Percentiles rank a stretch among this genome's conserved stretches.
Conservation (phyloP, 2,329 filamentous ascomycete species). For the Calonectria crousiana region DNA sequence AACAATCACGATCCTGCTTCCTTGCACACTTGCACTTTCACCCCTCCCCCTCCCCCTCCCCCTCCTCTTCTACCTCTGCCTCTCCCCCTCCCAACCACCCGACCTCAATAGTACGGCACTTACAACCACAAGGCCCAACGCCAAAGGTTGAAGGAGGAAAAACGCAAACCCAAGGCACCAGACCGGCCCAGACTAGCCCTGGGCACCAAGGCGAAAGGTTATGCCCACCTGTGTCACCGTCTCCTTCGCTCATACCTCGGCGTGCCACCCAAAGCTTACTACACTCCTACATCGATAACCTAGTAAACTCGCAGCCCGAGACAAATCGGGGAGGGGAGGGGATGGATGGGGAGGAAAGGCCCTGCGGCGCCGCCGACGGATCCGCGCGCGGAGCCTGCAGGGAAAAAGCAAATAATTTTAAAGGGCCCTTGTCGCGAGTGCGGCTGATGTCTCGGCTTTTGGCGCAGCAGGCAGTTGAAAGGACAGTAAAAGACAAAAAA, state of each 20-base stretch:
- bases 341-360: neutral
- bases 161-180: neutral
- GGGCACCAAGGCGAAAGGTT: conserved; percentile 5
- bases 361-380: neutral
- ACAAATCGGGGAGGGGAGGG: neutral
- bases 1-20: neutral
- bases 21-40: neutral
- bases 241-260: conserved; percentile 1
- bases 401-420: neutral
- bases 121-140: conserved; percentile 5
- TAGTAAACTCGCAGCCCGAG: neutral
- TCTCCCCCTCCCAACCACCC: conserved; percentile 7
- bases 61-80: too few species aligned
- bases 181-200: neutral
- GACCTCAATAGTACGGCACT: conserved; percentile 5
- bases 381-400: neutral
- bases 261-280: conserved; percentile 19
- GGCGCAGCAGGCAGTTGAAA: neutral
- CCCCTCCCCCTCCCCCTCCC: neutral
- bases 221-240: conserved; percentile 16
- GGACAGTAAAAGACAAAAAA: neutral
- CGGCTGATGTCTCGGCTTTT: conserved; percentile 17
- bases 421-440: neutral
- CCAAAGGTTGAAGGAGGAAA: neutral
- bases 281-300: neutral